Percentiles rank a stretch among this genome's conserved stretches.
phyloP scores from a whole-genome alignment of 441 rosid species.

The Erodium moschatum region DNA sequence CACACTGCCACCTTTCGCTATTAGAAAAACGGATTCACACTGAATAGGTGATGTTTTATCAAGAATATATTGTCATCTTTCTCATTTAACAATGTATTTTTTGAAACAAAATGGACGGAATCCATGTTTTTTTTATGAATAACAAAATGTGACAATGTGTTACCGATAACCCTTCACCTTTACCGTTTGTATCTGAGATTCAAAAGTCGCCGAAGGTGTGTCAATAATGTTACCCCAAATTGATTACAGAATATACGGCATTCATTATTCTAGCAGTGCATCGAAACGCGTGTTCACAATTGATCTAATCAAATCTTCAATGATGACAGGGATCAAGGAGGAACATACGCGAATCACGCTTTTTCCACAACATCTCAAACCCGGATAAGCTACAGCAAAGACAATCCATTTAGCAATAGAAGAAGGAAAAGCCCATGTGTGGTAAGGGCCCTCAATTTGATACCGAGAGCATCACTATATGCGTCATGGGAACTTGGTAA shows the following conservation, averaged over 20 bases:
- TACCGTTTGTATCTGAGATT: too few relatives aligned
- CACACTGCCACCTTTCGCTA: too few relatives aligned
- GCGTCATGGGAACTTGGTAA: constrained; percentile 21
- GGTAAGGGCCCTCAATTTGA: constrained; percentile 33
- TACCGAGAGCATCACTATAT: constrained; percentile 20
- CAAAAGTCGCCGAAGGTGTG: too few relatives aligned
- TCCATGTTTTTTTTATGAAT: too few relatives aligned
- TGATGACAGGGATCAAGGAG: constrained; percentile 27
- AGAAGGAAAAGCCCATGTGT: constrained; percentile 37
- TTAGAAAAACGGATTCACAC: too few relatives aligned
- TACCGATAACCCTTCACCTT: too few relatives aligned
- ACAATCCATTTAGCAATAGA: constrained; percentile 30
- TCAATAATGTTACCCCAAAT: neutral
- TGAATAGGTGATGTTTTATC: too few relatives aligned
- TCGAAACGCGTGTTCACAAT: neutral
- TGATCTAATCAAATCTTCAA: constrained; percentile 24
- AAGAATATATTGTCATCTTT: too few relatives aligned
- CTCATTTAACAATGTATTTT: too few relatives aligned
- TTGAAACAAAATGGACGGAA: too few relatives aligned
- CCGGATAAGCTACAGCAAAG: constrained; percentile 24
- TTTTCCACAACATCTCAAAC: constrained; percentile 19
- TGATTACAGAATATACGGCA: neutral
- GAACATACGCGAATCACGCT: constrained; percentile 17
- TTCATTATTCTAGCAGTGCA: neutral
- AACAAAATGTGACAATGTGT: too few relatives aligned